Conservation (phyloP, 495 filamentous ascomycete species). For the Lindgomyces ingoldianus region DNA sequence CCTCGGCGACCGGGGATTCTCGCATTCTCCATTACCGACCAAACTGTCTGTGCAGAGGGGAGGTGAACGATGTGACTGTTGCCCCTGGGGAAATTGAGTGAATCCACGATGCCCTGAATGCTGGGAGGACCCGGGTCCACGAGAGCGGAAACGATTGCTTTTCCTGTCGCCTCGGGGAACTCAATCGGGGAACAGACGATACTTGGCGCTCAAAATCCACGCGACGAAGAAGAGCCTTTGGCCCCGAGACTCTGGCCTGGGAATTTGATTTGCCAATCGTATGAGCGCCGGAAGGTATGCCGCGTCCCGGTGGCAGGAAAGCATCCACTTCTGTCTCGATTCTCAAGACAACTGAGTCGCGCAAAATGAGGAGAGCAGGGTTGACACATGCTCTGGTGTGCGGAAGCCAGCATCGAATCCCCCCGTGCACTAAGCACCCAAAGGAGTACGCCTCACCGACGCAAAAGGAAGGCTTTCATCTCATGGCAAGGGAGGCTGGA, state of each 20-base stretch:
- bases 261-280: conserved; percentile 11
- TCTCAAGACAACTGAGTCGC: conserved; percentile 12
- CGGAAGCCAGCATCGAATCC: conserved; percentile 16
- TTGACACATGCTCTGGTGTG: neutral
- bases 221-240: conserved; percentile 12
- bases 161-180: neutral
- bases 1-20: conserved; percentile 21
- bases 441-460: conserved; percentile 1
- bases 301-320: conserved; percentile 10
- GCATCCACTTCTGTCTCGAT: conserved; percentile 1
- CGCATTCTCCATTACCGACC: neutral
- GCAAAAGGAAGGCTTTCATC: neutral
- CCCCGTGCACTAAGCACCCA: conserved; percentile 21
- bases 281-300: conserved; percentile 14
- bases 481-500: conserved; percentile 13
- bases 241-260: conserved; percentile 28
- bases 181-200: conserved; percentile 3
- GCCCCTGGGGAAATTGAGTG: conserved; percentile 1
- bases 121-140: conserved; percentile 20
- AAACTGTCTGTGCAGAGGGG: neutral
- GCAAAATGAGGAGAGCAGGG: neutral
- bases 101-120: neutral
- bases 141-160: conserved; percentile 22
- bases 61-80: neutral
- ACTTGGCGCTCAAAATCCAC: conserved; percentile 1